These are phyloP conservation scores for Mediolabrus comicus DNA, from an alignment of 108 stramenopile genomes.

Conservation along the genomic window DNA sequence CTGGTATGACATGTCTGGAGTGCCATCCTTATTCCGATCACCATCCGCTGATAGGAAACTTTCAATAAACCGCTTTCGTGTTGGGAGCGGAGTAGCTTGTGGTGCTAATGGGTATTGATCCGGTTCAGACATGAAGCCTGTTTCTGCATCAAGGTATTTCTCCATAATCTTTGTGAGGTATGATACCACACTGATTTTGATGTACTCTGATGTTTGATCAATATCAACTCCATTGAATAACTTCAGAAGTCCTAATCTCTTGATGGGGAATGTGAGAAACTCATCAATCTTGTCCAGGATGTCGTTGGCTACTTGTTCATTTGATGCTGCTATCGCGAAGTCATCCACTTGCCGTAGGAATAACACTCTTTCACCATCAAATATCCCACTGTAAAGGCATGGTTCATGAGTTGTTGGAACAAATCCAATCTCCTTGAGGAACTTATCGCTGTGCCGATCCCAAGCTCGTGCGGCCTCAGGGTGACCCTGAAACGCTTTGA, in stretches of 20 bases:
- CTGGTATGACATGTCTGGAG: no score
- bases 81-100: no score
- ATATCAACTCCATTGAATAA: conserved; percentile 40
- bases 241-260: conserved; percentile 10
- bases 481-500: not conserved
- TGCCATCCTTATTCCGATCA: no score
- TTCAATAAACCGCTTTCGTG: no score
- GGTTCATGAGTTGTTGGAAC: conserved; percentile 40
- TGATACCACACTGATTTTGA: conserved; percentile 20
- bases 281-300: conserved; percentile 5
- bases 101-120: no score
- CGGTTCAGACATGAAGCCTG: no score
- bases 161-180: conserved; percentile 26
- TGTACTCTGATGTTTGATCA: conserved; percentile 23
- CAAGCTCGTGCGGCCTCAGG: conserved; percentile 7
- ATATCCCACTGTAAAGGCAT: conserved; percentile 10
- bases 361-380: conserved; percentile 18
- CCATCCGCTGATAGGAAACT: no score
- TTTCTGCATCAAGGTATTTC: not conserved
- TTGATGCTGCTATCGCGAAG: conserved; percentile 22
- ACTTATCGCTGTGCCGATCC: conserved; percentile 16
- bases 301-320: not conserved
- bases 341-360: conserved; percentile 55
- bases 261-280: not conserved
- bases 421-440: conserved; percentile 27